Base-by-base conservation (phyloP, 1,139 yeast species). In the Meyerozyma elateridarum region DNA sequence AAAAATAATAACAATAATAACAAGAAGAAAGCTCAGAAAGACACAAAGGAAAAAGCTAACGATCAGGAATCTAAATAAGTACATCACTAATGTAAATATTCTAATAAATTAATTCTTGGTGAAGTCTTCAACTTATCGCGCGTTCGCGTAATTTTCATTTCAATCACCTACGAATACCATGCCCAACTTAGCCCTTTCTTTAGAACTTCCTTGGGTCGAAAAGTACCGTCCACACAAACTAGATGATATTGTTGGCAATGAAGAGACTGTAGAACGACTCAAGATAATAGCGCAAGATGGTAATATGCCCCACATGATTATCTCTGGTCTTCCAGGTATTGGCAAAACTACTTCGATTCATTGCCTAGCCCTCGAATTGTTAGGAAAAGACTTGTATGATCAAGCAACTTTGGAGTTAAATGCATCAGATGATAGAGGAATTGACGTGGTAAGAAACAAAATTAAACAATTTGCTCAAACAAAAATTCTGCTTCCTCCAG, bases 301-400 rank as follows among this genome's bases (percentile, higher is more conserved):
- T 20, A 91, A 91, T 57, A 83, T 91, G 85, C 98, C 98, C 3
- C 96, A 91, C 59, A 70, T 91, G 75, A 88, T 91, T 47, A 84
- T 91, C 28, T 81, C 93, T 9, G 96, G 98, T 4, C 64, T 88
- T 36, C 98, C 98, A 8, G 98, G 98, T 46, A 89, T 91, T 39
- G 98, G 98, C 29, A 91, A 91, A 54, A 91, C 98, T 6, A 91
- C 98, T 0, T 83, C 96, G 1, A 76, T 91, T 8, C 88, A 85
- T 42, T 89, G 97, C 62, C 70, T 91, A 25, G 97, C 98, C 0
- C 71, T 77, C 32, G 95, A 85, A 51, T 59, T 91, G 31, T 66
- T 91, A 20, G 96, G 96, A 0, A 59, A 59, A 2, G 75, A 76
- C 11, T 62, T 77, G 22, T 82, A 82, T 51, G 68, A 70, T 22